Evolutionary conservation across 352 stramenopile species (phyloP), one percentile per base, ranked within the genome.

Genomic region (Phytophthora ohioensis): DNA sequence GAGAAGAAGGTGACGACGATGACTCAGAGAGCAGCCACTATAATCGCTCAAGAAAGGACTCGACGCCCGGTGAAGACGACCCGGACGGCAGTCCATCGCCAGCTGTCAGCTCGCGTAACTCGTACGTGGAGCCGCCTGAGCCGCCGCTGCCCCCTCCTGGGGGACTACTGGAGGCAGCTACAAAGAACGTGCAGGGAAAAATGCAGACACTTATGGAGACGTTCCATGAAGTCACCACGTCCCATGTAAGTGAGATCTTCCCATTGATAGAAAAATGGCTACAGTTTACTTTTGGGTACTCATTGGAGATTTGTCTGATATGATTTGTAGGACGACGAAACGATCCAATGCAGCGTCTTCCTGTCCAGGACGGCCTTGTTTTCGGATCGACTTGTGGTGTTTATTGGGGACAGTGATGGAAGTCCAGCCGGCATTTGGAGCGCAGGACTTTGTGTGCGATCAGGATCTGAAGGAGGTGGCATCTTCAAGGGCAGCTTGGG

Each of bases 401-500:
- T 90, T 72, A 60, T 92, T 32, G 81, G 84, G 8, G 82, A 92
- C 57, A 90, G 81, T 32, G 81, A 87, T 62, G 82, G 84, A 13
- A 80, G 49, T 43, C 82, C 82, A 5, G 84, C 81, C 0, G 84
- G 84, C 3, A 81, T 92, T 36, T 92, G 84, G 84, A 87, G 82
- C 46, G 72, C 80, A 46, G 71, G 75, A 38, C 72, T 92, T 6
- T 92, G 84, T 59, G 81, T 91, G 6, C 84, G 84, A 5, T 88
- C 81, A 30, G 84, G 84, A 9, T 79, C 76, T 17, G 80, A 87
- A 65, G 84, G 83, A 17, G 84, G 84, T 17, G 84, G 84, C n/a
- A 91, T 92, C 59, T 87, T 88, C 46, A 90, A 91, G 54, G 84
- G 84, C 51, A 90, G 82, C 71, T 72, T 92, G 30, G 84, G 84